Percentiles rank a stretch among this genome's conserved stretches.
Evolutionary conservation across 345 rosid genomes (phyloP).

Genomic region (Iberis pinnata): DNA sequence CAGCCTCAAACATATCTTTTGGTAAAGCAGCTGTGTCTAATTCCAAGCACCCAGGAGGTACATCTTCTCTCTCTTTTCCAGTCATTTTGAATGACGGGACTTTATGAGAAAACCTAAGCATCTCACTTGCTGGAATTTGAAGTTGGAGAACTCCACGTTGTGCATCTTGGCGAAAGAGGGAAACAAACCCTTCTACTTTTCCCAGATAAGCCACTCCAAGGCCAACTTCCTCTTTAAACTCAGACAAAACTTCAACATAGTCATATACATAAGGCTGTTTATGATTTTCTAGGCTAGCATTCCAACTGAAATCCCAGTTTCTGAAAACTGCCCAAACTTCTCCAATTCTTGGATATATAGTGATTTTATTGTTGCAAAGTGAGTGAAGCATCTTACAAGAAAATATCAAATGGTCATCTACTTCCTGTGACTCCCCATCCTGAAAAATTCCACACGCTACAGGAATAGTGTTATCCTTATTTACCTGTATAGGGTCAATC

Average conservation of each 20-base stretch:
- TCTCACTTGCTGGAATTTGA: constrained; percentile 39
- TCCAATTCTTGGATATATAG: constrained; percentile 63
- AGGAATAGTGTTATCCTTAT: constrained; percentile 39
- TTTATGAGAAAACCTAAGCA: constrained; percentile 68
- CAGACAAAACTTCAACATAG: constrained; percentile 59
- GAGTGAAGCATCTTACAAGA: constrained; percentile 43
- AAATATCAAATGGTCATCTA: constrained; percentile 49
- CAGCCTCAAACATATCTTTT: constrained; percentile 20
- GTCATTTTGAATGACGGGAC: constrained; percentile 63
- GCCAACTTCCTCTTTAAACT: constrained; percentile 44
- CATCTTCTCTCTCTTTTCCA: constrained; percentile 65
- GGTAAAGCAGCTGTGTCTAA: constrained; percentile 74
- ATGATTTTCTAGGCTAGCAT: constrained; percentile 40
- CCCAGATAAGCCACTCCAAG: constrained; percentile 57
- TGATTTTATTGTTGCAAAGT: constrained; percentile 19
- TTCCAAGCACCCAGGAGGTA: constrained; percentile 70
- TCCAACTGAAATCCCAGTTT: constrained; percentile 63
- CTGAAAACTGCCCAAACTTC: constrained; percentile 86
- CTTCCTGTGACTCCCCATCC: constrained; percentile 32
- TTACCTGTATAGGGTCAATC: constrained; percentile 54
- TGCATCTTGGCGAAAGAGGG: constrained; percentile 42
- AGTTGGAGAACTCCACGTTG: constrained; percentile 28
- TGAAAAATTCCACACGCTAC: constrained; percentile 58
- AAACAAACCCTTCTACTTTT: constrained; percentile 74
- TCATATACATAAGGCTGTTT: constrained; percentile 47